A percentile compares a stretch with the other conserved stretches of the same genome.
Conservation (phyloP, 2,329 filamentous ascomycete species). For the Diaporthe sp. region DNA sequence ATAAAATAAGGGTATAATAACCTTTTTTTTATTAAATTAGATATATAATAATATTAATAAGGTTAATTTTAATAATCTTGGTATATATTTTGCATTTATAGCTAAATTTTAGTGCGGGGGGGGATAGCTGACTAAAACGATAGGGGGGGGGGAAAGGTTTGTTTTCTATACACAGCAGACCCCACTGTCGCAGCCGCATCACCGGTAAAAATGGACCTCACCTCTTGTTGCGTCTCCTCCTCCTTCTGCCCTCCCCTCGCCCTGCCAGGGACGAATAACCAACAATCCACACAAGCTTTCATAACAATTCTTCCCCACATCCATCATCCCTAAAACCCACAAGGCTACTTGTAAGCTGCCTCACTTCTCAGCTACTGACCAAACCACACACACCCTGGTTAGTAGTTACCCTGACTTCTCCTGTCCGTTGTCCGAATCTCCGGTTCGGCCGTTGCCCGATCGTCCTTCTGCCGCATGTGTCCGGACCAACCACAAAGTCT, state of each 20-base stretch:
- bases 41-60: too few species aligned
- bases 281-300: slow-evolving; percentile 5
- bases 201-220: neutral
- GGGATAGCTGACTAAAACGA: too few species aligned
- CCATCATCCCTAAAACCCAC: neutral
- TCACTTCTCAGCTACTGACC: neutral
- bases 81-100: too few species aligned
- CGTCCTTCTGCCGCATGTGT: neutral
- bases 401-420: neutral
- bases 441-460: slow-evolving; percentile 20
- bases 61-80: too few species aligned
- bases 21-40: too few species aligned
- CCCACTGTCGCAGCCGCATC: slow-evolving; percentile 27
- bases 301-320: slow-evolving; percentile 15
- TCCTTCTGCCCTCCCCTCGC: neutral
- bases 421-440: neutral
- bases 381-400: neutral
- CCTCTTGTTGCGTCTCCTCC: neutral
- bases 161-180: neutral
- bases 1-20: too few species aligned
- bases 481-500: neutral
- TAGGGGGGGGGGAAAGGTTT: too few species aligned
- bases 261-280: neutral
- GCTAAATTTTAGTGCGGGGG: too few species aligned
- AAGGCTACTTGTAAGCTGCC: neutral